A percentile compares a stretch with the other conserved stretches of the same genome.
Conservation (phyloP, 148 eudicot species). For the Chenopodium formosanum region DNA sequence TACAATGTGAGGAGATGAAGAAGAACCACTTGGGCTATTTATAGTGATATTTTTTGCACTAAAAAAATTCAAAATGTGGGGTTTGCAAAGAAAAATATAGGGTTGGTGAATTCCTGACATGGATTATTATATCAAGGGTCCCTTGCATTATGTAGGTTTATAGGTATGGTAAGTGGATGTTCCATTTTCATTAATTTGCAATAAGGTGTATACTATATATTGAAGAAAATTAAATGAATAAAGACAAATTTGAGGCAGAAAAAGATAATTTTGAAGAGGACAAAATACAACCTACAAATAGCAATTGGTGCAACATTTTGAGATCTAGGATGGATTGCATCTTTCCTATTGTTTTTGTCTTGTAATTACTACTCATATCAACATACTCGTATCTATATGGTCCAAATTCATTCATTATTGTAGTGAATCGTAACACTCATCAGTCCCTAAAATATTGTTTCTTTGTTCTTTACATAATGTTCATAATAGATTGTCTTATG, state of each 20-base stretch:
- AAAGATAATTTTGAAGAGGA: neutral
- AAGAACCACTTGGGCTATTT: constrained; percentile 9
- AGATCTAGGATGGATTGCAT: neutral
- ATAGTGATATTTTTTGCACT: constrained; percentile 12
- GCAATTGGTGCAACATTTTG: constrained; percentile 7
- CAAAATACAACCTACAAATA: neutral
- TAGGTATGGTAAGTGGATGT: constrained; percentile 17
- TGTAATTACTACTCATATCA: too few species aligned
- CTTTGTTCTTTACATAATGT: too few species aligned
- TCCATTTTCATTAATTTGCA: neutral
- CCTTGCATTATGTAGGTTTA: constrained; percentile 9
- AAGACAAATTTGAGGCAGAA: constrained; percentile 3
- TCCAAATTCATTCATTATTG: too few species aligned
- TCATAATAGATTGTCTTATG: too few species aligned
- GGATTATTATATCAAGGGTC: constrained; percentile 8
- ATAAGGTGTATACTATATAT: neutral
- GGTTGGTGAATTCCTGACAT: constrained; percentile 23
- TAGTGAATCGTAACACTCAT: too few species aligned
- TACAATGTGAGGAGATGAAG: neutral
- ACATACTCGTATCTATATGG: too few species aligned
- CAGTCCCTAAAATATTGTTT: too few species aligned
- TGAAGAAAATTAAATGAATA: constrained; percentile 13
- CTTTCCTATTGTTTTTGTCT: too few species aligned
- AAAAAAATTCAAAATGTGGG: constrained; percentile 1
- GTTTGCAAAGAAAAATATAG: neutral